A percentile compares a stretch with the other conserved stretches of the same genome.
phyloP scores from a whole-genome alignment of 257 asterid species.

The Penstemon davidsonii region DNA sequence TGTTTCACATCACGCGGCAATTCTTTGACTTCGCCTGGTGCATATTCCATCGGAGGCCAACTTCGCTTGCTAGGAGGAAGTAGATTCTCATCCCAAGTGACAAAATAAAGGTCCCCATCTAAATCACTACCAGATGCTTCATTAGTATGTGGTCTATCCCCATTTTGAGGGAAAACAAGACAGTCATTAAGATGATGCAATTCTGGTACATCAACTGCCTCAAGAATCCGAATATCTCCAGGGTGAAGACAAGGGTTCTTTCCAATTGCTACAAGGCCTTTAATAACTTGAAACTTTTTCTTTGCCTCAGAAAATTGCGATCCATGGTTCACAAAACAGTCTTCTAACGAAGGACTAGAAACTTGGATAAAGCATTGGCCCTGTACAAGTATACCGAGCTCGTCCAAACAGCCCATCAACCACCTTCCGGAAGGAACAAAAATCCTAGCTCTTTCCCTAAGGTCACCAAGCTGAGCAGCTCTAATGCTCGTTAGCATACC shows the following conservation, averaged over 20 bases:
- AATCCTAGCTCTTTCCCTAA: constrained; percentile 75
- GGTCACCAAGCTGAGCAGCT: constrained; percentile 86
- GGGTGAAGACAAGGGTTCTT: constrained; percentile 98
- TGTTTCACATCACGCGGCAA: constrained; percentile 57
- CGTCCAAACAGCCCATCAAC: constrained; percentile 97
- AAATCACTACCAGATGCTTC: constrained; percentile 98
- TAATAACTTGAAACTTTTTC: constrained; percentile 55
- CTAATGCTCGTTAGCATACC: constrained; percentile 89
- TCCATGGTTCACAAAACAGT: constrained; percentile 73
- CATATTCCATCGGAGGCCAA: constrained; percentile 83
- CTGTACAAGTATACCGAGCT: constrained; percentile 67
- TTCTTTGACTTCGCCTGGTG: constrained; percentile 45
- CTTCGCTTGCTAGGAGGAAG: constrained; percentile 85
- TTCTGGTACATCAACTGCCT: constrained; percentile 71
- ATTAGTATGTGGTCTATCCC: constrained; percentile 85
- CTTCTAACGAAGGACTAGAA: constrained; percentile 64
- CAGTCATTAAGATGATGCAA: constrained; percentile 74
- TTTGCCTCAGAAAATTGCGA: constrained; percentile 48
- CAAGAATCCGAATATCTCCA: constrained; percentile 85
- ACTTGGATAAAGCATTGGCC: constrained; percentile 93
- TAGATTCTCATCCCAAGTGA: constrained; percentile 90
- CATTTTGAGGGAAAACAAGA: constrained; percentile 86
- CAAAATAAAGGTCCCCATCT: constrained; percentile 91
- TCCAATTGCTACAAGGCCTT: constrained; percentile 74
- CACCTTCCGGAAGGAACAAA: constrained; percentile 83